Evolutionary conservation across 2,329 filamentous ascomycete genomes (phyloP), one percentile per base, ranked within the genome.

Genomic region (Plenodomus tracheiphilus): DNA sequence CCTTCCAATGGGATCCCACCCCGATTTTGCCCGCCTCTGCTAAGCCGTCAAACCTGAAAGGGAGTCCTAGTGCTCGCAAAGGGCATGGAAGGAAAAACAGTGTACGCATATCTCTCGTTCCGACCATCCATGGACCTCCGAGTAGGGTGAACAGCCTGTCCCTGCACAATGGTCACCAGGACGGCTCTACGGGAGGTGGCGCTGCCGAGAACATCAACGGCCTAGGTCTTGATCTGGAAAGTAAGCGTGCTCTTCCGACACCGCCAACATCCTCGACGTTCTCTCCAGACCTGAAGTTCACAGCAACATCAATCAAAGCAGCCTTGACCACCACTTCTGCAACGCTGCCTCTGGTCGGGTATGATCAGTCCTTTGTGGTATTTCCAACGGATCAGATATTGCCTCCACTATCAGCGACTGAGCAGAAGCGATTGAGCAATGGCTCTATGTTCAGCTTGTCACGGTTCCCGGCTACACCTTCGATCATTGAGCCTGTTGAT

Each of bases 401-500:
- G 15, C 47, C 53, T 2, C 45, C 53, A 4, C 39, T 54, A 1
- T 52, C 52, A 9, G 42, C 51, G 9, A 48, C 47, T 4, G 50
- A 61, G n/a, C 51, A 51, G 4, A 55, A 63, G 19, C 58, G 62
- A 8, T 13, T 65, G 20, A 71, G 67, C 38, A 58, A 44, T 5
- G 55, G 59, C 9, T 68, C 66, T 10, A 46, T 66, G 2, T 68
- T 73, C 53, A 72, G 59, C 41, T 70, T 76, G 38, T 70, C 72
- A 2, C 66, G 47, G 3, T 73, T 77, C 77, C 88, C 92, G 73
- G 96, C 77, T 7, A 86, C 84, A 74, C 96, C 91, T 76, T 90
- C 96, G 69, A 85, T 90, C 9, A 87, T 92, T 65, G 96, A 97
- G 55, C 94, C 70, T 9, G 71, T 75, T 21, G 78, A 75, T 5